Base-by-base conservation (phyloP, 2,329 filamentous ascomycete genomes). In the Botrytis porri region DNA sequence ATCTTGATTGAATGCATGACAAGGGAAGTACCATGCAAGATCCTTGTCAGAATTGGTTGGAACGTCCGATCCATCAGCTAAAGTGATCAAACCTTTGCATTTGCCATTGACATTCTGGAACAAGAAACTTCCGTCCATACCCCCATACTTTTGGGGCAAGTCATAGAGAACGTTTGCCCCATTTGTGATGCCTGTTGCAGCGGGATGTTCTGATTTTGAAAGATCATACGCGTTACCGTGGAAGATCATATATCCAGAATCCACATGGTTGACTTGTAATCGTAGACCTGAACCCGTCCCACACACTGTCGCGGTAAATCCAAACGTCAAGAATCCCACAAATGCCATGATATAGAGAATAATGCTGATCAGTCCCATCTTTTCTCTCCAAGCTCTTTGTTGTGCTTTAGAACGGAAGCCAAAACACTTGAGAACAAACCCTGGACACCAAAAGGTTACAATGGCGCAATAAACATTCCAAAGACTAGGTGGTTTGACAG, bases 51-150 rank as follows among this genome's bases (percentile, higher is more conserved):
- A 83, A 80, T 97, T 91, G 9, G 92, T 92, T 1, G 95, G 94
- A 14, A 99, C 90, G 78, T 94, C 91, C 0, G 95, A 97, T 72
- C 85, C 85, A 1, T 87, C 81, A 1, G 92, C 88, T 12, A 86
- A 83, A 0, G 89, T 97, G 80, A 99, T 97, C 73, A 98, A 83
- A 16, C 88, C 92, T 84, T 98, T 99, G 87, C 96, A 99, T 75
- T 92, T 93, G 65, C 96, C 97, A 78, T 99, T 99, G 82, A 99
- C 96, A 77, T 98, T 97, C 81, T 99, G 96, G 84, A 99, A 99
- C 80, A 99, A 84, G 81, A 99, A 99, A 80, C 95, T 98, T 73
- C 93, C 95, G 81, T 99, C 97, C 82, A 93, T 88, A n/a, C 95
- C 96, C 72, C 90, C 91, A 78, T 95, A 89, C 80, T 93, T 93